Conservation (phyloP, 129 eudicot species). For the Saussurea involucrata region DNA sequence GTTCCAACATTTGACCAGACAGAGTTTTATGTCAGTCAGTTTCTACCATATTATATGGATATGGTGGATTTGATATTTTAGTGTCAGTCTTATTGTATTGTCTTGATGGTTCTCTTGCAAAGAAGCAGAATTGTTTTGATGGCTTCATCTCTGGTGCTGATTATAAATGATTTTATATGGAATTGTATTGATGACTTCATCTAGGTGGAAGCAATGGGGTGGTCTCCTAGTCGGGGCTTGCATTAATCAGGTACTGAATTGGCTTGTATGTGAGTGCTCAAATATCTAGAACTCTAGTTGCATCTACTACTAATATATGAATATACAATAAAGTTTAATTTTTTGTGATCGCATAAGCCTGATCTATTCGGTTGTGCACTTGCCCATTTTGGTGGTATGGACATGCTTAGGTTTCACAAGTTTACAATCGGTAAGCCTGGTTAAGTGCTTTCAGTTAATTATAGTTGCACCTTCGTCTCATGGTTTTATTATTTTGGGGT, state of each 20-base stretch:
- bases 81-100: slow-evolving; percentile 54
- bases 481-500: not conserved
- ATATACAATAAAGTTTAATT: not conserved
- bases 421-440: slow-evolving; percentile 75
- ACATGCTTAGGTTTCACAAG: slow-evolving; percentile 98
- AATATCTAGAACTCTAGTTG: not conserved
- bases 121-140: slow-evolving; percentile 91
- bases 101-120: slow-evolving; percentile 79
- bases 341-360: slow-evolving; percentile 63
- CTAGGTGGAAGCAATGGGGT: too few species aligned
- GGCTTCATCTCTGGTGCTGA: slow-evolving; percentile 86
- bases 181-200: too few species aligned
- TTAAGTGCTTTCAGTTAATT: not conserved
- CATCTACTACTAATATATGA: not conserved
- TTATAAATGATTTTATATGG: too few species aligned
- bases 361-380: slow-evolving; percentile 97
- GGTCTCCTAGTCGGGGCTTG: too few species aligned
- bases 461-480: not conserved
- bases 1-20: slow-evolving; percentile 85
- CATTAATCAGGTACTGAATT: slow-evolving; percentile 67
- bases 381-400: slow-evolving; percentile 99
- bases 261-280: not conserved
- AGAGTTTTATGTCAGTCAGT: slow-evolving; percentile 71
- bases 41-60: slow-evolving; percentile 80
- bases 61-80: slow-evolving; percentile 91